Percentiles rank a stretch among this genome's conserved stretches.
Evolutionary conservation across 2,329 filamentous ascomycete genomes (phyloP).

Genomic region (Ceratocystis alfenasii): DNA sequence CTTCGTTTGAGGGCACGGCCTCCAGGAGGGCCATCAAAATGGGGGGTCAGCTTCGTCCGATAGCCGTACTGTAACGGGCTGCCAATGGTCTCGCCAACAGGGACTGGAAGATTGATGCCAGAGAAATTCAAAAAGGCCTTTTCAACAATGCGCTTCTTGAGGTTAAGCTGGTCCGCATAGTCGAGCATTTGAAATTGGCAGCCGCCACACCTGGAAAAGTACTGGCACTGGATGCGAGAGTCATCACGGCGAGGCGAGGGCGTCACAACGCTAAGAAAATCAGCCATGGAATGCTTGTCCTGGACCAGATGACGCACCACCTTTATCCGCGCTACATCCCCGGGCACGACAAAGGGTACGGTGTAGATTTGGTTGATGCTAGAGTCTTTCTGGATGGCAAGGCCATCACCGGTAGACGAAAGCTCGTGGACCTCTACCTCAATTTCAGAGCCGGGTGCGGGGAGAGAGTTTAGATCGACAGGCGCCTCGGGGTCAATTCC

Average conservation of each 20-base stretch:
- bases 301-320: constrained; percentile 58
- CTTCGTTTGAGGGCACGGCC: constrained; percentile 39
- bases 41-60: constrained; percentile 90
- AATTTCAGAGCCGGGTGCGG: constrained; percentile 59
- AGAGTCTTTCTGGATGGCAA: constrained; percentile 49
- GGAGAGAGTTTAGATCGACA: constrained; percentile 34
- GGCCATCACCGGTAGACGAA: constrained; percentile 83
- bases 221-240: constrained; percentile 63
- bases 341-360: constrained; percentile 78
- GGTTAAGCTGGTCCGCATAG: constrained; percentile 70
- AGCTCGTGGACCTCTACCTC: constrained; percentile 71
- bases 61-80: constrained; percentile 88
- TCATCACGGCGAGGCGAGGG: constrained; percentile 69
- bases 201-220: constrained; percentile 78
- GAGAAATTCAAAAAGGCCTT: constrained; percentile 91
- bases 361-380: constrained; percentile 60
- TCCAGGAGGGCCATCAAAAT: constrained; percentile 70
- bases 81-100: constrained; percentile 75
- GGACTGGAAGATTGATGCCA: constrained; percentile 54
- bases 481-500: constrained; percentile 26
- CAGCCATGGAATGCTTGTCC: constrained; percentile 61
- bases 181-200: constrained; percentile 98
- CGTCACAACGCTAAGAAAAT: constrained; percentile 65
- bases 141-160: constrained; percentile 77
- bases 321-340: constrained; percentile 68